Percentiles rank a stretch among this genome's conserved stretches.
Evolutionary conservation across 2,329 filamentous ascomycete species (phyloP).

Genomic region (Calonectria ilicicola): DNA sequence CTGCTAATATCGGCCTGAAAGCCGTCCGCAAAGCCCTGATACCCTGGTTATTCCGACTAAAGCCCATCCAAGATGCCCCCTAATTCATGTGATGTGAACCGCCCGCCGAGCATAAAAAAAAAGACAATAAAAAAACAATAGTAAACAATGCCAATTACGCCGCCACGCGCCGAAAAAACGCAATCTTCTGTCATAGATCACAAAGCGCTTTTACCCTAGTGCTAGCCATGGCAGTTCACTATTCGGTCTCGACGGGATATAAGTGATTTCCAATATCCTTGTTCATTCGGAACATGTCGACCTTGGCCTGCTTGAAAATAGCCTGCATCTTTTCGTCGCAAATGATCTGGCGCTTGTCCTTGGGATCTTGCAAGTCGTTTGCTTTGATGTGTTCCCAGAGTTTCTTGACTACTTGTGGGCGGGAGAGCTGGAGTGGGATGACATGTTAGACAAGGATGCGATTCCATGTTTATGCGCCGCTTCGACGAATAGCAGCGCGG

Average conservation of each 20-base stretch:
- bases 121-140: slow-evolving; percentile 38
- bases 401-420: slow-evolving; percentile 95
- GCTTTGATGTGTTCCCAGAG: slow-evolving; percentile 96
- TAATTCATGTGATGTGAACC: slow-evolving; percentile 38
- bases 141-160: slow-evolving; percentile 44
- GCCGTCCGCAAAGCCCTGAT: slow-evolving; percentile 6
- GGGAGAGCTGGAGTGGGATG: slow-evolving; percentile 75
- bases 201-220: slow-evolving; percentile 8
- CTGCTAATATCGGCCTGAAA: not conserved
- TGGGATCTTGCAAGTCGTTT: slow-evolving; percentile 89
- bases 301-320: slow-evolving; percentile 89
- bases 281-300: slow-evolving; percentile 99
- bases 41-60: slow-evolving; percentile 9
- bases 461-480: not conserved
- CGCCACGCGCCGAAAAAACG: slow-evolving; percentile 39
- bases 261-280: slow-evolving; percentile 92
- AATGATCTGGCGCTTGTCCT: slow-evolving; percentile 89
- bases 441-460: slow-evolving; percentile 22
- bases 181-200: slow-evolving; percentile 36
- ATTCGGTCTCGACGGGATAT: slow-evolving; percentile 81
- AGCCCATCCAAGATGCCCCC: slow-evolving; percentile 15
- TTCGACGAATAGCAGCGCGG: not conserved
- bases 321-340: slow-evolving; percentile 93
- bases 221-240: slow-evolving; percentile 23
- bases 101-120: slow-evolving; percentile 32